Base-by-base conservation (phyloP, 2,329 filamentous ascomycete genomes). In the Eutypella sp. region DNA sequence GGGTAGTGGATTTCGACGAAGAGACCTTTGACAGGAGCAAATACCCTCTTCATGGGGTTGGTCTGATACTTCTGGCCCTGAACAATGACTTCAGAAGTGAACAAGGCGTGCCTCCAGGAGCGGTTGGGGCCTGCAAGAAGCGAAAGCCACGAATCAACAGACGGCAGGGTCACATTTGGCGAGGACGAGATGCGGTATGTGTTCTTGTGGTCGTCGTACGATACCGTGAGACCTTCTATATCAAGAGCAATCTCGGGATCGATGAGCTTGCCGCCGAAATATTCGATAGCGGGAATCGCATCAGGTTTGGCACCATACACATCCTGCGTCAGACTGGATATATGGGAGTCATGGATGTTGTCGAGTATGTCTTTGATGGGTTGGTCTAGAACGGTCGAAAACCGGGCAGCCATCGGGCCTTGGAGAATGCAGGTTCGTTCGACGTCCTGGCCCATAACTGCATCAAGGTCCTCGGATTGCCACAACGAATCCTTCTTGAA, bases 401-500 rank as follows among this genome's bases (percentile, higher is more conserved):
- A 97, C 68, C 85, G 92, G 60, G 82, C 93, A 45, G 93, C 87
- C 71, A 91, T 90, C 5, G 93, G 93, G 16, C 93, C 95, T 67
- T 99, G 93, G 31, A 99, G 75, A 63, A 99, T 96, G 73, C 91
- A 96, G 38, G 91, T 96, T 63, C 95, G 83, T 53, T 89, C 91
- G 48, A 99, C 93, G 64, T 99, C 95, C 69, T 97, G 93, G 57
- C 79, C 92, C 50, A 96, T 91, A 47, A 99, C 91, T 44, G 93
- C 93, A 61, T 95, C 92, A 10, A 99, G 77, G 61, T 99, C 93
- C 70, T 99, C 93, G 1, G 93, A 97, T 71, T 99, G 93, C 93
- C 93, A 99, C 7, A 99, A 79, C 2, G 93, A 99, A 67, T 99
- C 93, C 75, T 99, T 99, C 83, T 99, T 99, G 85, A 99, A 99